Evolutionary conservation across 441 rosid species (phyloP), one percentile per base, ranked within the genome.

Genomic region (Croton laevigatus): DNA sequence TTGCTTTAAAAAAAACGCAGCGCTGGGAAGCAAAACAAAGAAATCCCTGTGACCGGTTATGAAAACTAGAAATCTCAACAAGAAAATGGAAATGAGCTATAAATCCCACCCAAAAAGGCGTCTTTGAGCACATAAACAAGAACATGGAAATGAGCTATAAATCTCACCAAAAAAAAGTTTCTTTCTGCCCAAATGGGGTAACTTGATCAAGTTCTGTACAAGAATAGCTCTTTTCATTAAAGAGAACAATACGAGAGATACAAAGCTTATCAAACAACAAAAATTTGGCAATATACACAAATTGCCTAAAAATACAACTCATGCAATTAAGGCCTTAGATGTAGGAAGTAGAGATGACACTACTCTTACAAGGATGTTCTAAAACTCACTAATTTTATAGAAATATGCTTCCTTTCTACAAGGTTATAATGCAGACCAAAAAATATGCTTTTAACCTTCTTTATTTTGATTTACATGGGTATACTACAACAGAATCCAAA

Each of bases 401-500:
- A 27, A 59, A 13, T 5, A 34, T 9, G 36, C 48, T 8, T 62
- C 63, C 71, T 68, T 42, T 46, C 61, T 72, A 12, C 46, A 49
- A 70, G 45, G 80, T 65, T 74, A 69, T 83, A 64, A 20, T 55
- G 71, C 63, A 14, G 69, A 44, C 79, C 66, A 88, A 86, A 87
- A 82, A 86, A 87, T 81, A 74, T 71, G 83, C 70, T 74, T 82
- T 59, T 88, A 79, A 85, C 84, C 82, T 79, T 80, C 84, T 72
- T 72, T 79, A 27, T 27, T 27, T 27, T 20, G 75, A 79, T 46
- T 75, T 77, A 73, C 81, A 82, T 9, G 94, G 96, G 82, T 73
- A 88, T 59, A 93, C 80, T 13, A 82, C 68, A 17, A 88, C 88
- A 9, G 91, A 84, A 76, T 93, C 98, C 80, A 93, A 78, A 71